Percentiles rank a stretch among this genome's conserved stretches.
Conservation (phyloP, 768 basidiomycete genomes). For the Tulasnella sp. region DNA sequence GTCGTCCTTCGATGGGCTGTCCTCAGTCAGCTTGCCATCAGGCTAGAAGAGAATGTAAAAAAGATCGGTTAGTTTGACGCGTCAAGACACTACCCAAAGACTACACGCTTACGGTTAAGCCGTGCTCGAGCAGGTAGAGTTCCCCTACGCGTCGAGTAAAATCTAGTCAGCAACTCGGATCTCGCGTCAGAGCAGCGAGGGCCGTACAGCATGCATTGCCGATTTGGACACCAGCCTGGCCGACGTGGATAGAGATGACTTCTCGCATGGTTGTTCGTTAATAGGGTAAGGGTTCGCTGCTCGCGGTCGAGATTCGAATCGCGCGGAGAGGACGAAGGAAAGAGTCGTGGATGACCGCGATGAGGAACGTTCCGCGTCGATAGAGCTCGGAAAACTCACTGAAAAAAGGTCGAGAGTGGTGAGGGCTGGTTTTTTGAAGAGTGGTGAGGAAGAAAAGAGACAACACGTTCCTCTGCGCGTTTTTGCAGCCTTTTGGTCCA, state of each 20-base stretch:
- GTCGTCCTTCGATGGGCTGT: slow-evolving; percentile 68
- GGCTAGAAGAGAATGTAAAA: slow-evolving; percentile 52
- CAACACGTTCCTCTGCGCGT: slow-evolving; percentile 29
- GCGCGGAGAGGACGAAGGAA: background rate
- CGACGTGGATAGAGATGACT: slow-evolving; percentile 98
- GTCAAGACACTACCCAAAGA: slow-evolving; percentile 3
- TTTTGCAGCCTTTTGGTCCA: slow-evolving; percentile 19
- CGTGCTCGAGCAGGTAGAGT: slow-evolving; percentile 98
- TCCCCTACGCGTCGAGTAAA: slow-evolving; percentile 60
- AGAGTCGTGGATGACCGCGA: slow-evolving; percentile 16
- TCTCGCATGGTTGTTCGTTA: slow-evolving; percentile 39
- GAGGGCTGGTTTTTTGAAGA: background rate
- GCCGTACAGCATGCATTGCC: slow-evolving; percentile 98
- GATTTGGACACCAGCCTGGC: slow-evolving; percentile 81
- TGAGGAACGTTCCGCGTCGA: background rate
- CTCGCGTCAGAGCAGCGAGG: background rate
- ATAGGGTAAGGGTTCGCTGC: slow-evolving; percentile 28
- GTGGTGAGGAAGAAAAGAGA: slow-evolving; percentile 19
- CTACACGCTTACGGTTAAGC: slow-evolving; percentile 66
- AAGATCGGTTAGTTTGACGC: slow-evolving; percentile 33
- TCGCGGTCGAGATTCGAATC: slow-evolving; percentile 20
- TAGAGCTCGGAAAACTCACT: slow-evolving; percentile 25
- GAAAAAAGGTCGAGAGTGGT: slow-evolving; percentile 23
- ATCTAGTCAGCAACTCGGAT: slow-evolving; percentile 21
- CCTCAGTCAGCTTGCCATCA: slow-evolving; percentile 85